Conservation (phyloP, 805 yeast species). For the Cyberlindnera maritima region DNA sequence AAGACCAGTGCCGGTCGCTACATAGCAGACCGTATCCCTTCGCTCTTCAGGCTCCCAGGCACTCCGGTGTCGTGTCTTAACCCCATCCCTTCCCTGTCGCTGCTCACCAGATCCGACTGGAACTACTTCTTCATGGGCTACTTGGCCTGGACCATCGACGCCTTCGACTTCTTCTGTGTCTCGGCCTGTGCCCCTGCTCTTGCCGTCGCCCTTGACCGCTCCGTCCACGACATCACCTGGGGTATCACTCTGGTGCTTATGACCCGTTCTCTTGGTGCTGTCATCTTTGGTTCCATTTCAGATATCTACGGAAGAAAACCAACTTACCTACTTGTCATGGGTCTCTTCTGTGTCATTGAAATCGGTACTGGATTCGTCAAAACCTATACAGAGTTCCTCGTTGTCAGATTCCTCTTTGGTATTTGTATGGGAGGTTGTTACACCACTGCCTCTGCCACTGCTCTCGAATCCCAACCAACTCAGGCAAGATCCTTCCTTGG, state of each 20-base stretch:
- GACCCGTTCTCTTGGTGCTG: constrained; percentile 68
- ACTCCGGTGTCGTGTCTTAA: constrained; percentile 31
- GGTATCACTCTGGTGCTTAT: constrained; percentile 70
- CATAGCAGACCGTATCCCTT: constrained; percentile 26
- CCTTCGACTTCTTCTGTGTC: constrained; percentile 67
- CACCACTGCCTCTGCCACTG: constrained; percentile 63
- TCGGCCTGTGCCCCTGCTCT: constrained; percentile 51
- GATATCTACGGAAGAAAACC: constrained; percentile 68
- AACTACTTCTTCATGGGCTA: constrained; percentile 57
- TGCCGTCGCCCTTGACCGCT: constrained; percentile 44
- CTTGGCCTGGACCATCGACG: constrained; percentile 69
- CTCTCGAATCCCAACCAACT: constrained; percentile 62
- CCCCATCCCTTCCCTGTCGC: constrained; percentile 41
- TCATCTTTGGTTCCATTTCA: constrained; percentile 57
- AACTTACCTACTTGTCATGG: constrained; percentile 55
- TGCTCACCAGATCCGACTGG: constrained; percentile 46
- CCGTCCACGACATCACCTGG: constrained; percentile 58
- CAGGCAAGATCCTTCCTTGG: constrained; percentile 59
- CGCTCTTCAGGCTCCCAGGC: constrained; percentile 28
- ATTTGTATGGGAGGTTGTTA: constrained; percentile 71
- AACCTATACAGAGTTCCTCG: constrained; percentile 57
- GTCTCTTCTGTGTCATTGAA: constrained; percentile 52
- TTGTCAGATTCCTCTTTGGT: constrained; percentile 63
- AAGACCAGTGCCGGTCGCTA: constrained; percentile 16
- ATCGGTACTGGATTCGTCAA: constrained; percentile 65